Evolutionary conservation across 2,329 filamentous ascomycete species (phyloP).

Genomic region (Cladobotryum mycophilum): DNA sequence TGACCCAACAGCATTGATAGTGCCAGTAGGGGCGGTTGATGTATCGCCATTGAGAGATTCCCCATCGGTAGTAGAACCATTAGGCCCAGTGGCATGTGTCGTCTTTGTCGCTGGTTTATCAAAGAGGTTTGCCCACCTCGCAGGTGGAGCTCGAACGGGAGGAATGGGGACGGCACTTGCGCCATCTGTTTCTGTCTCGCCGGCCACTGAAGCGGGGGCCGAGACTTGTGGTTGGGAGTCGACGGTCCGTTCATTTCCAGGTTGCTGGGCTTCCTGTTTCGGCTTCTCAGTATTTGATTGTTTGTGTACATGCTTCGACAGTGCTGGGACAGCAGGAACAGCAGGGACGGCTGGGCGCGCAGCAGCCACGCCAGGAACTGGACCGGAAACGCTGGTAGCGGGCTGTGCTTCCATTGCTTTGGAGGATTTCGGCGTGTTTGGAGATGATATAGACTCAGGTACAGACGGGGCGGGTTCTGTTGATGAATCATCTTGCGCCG

Average conservation of each 20-base stretch:
- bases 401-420: not conserved
- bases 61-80: conserved; percentile 22
- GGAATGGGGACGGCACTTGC: conserved; percentile 17
- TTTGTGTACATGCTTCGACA: conserved; percentile 35
- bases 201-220: not conserved
- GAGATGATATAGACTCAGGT: not conserved
- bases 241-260: conserved; percentile 11
- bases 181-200: not conserved
- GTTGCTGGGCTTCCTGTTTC: not conserved
- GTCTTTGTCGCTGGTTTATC: conserved; percentile 22
- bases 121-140: conserved; percentile 37
- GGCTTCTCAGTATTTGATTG: conserved; percentile 15
- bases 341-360: conserved; percentile 32
- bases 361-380: conserved; percentile 12
- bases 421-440: not conserved
- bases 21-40: conserved; percentile 12
- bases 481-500: not conserved
- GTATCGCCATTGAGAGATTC: conserved; percentile 20
- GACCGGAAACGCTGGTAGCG: not conserved
- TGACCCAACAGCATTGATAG: conserved; percentile 20
- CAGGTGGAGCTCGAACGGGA: conserved; percentile 26
- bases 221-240: conserved; percentile 12
- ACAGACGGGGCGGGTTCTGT: not conserved
- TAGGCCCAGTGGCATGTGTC: conserved; percentile 13
- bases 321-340: conserved; percentile 40